Percentiles rank a stretch among this genome's conserved stretches.
Evolutionary conservation across 805 yeast genomes (phyloP).

Genomic region (Lipomyces spencermartinsiae): DNA sequence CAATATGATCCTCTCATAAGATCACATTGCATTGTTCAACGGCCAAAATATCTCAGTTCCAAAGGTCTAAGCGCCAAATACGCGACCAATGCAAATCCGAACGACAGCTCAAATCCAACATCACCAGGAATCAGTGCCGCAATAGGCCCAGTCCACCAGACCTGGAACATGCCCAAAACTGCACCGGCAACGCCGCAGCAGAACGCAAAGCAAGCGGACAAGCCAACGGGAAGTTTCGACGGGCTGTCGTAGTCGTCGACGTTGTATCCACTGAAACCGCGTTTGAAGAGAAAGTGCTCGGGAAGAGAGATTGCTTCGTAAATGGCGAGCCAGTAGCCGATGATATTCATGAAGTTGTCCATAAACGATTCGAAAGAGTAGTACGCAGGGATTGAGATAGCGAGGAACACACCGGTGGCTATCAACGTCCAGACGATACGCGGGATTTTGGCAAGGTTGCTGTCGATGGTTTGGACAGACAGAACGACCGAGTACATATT

Average conservation of each 20-base stretch:
- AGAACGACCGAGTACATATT: constrained; percentile 90
- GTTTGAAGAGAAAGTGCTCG: constrained; percentile 82
- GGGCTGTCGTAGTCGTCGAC: constrained; percentile 66
- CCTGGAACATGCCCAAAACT: constrained; percentile 85
- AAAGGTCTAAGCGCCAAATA: constrained; percentile 65
- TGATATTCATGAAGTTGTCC: constrained; percentile 87
- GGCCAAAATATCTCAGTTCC: constrained; percentile 66
- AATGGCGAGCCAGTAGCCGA: constrained; percentile 89
- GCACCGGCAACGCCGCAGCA: constrained; percentile 86
- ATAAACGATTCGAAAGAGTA: constrained; percentile 74
- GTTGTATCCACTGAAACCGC: constrained; percentile 62
- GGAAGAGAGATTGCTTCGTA: constrained; percentile 76
- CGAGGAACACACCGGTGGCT: constrained; percentile 79
- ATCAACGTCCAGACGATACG: constrained; percentile 79
- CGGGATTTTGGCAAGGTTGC: constrained; percentile 73
- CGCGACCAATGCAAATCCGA: constrained; percentile 67
- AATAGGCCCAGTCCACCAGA: constrained; percentile 79
- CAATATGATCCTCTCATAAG: too few species aligned
- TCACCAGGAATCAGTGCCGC: constrained; percentile 74
- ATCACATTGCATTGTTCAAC: constrained; percentile 28
- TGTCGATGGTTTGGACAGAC: constrained; percentile 84
- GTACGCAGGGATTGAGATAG: constrained; percentile 88
- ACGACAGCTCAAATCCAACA: constrained; percentile 81
- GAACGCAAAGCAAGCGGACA: constrained; percentile 79
- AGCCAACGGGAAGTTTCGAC: constrained; percentile 70